Conservation (phyloP, 805 yeast species). For the Saccharomycopsis microspora region DNA sequence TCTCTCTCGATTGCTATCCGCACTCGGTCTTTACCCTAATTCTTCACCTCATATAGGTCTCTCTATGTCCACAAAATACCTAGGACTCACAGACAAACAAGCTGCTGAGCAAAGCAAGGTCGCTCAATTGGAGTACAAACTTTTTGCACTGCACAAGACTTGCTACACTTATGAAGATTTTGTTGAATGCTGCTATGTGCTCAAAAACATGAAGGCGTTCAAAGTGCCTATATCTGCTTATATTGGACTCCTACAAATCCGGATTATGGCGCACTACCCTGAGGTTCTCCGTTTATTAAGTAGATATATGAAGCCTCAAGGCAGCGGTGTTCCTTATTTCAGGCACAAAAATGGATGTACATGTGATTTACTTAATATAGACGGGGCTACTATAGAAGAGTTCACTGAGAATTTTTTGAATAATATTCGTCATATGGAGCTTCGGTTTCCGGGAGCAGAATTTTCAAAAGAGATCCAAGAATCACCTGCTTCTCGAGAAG, state of each 20-base stretch:
- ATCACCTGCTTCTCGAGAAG: not conserved
- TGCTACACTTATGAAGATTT: constrained; percentile 3
- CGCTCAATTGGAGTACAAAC: not conserved
- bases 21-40: not conserved
- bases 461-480: not conserved
- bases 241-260: not conserved
- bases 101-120: no score
- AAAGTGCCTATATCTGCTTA: not conserved
- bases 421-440: not conserved
- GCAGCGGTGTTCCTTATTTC: not conserved
- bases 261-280: constrained; percentile 1
- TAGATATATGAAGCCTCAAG: not conserved
- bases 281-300: not conserved
- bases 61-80: not conserved
- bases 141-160: not conserved
- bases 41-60: not conserved
- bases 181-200: not conserved
- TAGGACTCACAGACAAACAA: no score
- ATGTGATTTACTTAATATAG: not conserved
- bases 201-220: not conserved
- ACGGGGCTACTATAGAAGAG: not conserved
- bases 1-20: no score
- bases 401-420: not conserved
- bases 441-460: not conserved
- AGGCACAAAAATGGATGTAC: not conserved